phyloP scores from a whole-genome alignment of 768 basidiomycete species.

The Lentinula detonsa region DNA sequence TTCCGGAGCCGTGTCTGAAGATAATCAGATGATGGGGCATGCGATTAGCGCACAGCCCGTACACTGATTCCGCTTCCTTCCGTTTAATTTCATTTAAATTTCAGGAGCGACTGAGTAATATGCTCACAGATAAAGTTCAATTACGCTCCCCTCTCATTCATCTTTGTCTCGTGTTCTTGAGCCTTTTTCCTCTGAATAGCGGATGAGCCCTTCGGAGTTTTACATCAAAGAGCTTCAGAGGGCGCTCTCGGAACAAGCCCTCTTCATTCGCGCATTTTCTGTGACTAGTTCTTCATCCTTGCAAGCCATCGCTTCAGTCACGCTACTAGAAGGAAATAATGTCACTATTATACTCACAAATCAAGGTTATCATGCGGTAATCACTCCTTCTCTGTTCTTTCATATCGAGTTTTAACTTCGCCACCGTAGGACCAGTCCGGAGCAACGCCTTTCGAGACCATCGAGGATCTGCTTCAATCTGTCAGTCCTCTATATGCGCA shows the following conservation, averaged over 20 bases:
- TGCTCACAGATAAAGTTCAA: background rate
- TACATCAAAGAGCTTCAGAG: conserved; percentile 41
- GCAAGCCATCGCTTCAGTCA: conserved; percentile 48
- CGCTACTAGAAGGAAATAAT: conserved; percentile 47
- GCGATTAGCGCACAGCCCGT: background rate
- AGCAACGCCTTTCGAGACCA: conserved; percentile 41
- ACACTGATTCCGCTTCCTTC: background rate
- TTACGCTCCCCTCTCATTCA: background rate
- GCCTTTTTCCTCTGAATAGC: background rate
- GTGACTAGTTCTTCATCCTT: conserved; percentile 31
- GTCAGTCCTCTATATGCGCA: conserved; percentile 48
- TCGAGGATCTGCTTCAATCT: conserved; percentile 52
- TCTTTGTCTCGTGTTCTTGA: background rate
- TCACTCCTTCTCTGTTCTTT: conserved; percentile 7
- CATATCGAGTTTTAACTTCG: background rate
- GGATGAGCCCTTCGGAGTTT: background rate
- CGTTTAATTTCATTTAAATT: background rate
- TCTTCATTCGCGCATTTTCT: conserved; percentile 44
- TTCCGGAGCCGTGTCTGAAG: background rate
- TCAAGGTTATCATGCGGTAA: conserved; percentile 51
- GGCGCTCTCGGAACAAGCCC: conserved; percentile 53
- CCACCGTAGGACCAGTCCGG: conserved; percentile 1
- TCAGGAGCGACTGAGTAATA: background rate
- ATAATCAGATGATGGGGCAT: background rate
- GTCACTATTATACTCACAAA: conserved; percentile 42